Percentiles rank a stretch among this genome's conserved stretches.
Conservation (phyloP, 768 basidiomycete species). For the Rhizopogon vesiculosus region DNA sequence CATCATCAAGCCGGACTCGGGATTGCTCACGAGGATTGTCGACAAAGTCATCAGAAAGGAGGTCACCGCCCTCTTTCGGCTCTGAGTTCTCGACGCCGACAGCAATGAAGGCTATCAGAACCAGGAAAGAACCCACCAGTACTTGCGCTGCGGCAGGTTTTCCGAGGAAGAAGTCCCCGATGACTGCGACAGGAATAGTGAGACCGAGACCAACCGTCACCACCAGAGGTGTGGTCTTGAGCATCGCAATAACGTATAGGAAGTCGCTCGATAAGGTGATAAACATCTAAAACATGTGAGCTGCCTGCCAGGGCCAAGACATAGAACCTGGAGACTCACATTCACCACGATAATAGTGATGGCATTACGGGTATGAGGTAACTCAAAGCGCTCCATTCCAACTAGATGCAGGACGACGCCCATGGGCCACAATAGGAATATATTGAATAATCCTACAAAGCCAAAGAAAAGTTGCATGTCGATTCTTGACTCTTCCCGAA, state of each 20-base stretch:
- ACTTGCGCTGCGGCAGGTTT: constrained; percentile 55
- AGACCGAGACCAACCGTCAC: constrained; percentile 91
- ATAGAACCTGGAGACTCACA: constrained; percentile 31
- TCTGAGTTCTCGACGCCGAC: constrained; percentile 56
- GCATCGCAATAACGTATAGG: constrained; percentile 84
- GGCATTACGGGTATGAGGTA: constrained; percentile 50
- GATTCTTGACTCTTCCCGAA: constrained; percentile 75
- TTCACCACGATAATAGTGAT: constrained; percentile 51
- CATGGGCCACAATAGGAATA: constrained; percentile 70
- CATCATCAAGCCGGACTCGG: constrained; percentile 5
- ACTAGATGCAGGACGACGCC: constrained; percentile 72
- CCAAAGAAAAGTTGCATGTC: constrained; percentile 96
- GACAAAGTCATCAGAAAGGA: constrained; percentile 1
- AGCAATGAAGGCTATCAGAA: constrained; percentile 71
- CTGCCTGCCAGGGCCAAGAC: not conserved
- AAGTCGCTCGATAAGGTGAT: constrained; percentile 86
- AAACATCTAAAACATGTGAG: constrained; percentile 51
- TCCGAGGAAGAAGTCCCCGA: constrained; percentile 71
- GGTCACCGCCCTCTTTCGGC: constrained; percentile 29
- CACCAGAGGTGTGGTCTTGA: constrained; percentile 93
- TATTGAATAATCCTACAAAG: constrained; percentile 87
- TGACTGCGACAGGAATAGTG: constrained; percentile 88
- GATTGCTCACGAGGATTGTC: constrained; percentile 3
- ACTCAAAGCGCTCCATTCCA: constrained; percentile 68
- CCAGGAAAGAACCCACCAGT: constrained; percentile 69